Conservation (phyloP, 164 flowering plant species). For the Vitis cinerea region DNA sequence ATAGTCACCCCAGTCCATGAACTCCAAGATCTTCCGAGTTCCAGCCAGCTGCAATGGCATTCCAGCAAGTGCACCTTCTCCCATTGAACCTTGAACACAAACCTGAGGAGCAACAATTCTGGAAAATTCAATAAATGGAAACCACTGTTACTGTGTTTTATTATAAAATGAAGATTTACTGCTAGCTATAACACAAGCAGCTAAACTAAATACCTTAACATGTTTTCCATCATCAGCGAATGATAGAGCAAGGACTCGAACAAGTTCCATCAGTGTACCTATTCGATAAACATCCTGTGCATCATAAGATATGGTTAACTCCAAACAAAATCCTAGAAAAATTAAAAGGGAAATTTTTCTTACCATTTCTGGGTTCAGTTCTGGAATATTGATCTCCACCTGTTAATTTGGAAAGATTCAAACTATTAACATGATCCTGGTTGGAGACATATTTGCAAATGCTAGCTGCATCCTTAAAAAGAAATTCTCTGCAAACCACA, state of each 20-base stretch:
- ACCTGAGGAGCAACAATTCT: constrained; percentile 45
- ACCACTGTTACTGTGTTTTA: not conserved
- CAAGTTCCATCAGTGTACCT: constrained; percentile 96
- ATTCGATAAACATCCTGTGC: constrained; percentile 94
- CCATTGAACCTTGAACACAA: constrained; percentile 99
- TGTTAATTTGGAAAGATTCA: constrained; percentile 17
- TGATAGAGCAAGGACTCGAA: constrained; percentile 76
- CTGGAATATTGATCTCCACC: constrained; percentile 93
- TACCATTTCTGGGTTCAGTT: constrained; percentile 94
- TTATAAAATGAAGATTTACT: not conserved
- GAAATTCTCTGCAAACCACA: no score
- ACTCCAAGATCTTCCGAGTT: constrained; percentile 78
- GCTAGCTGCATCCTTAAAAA: not conserved
- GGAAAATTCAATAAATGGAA: not conserved
- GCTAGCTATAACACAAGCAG: constrained; percentile 3
- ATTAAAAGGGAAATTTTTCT: constrained; percentile 9
- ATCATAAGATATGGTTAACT: constrained; percentile 26
- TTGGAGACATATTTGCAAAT: not conserved
- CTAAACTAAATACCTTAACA: constrained; percentile 60
- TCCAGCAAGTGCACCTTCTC: constrained; percentile 90
- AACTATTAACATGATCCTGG: constrained; percentile 3
- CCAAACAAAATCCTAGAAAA: constrained; percentile 7
- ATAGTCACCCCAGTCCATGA: constrained; percentile 97
- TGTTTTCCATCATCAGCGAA: constrained; percentile 96
- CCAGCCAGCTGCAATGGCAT: constrained; percentile 99